Base-by-base conservation (phyloP, 2,329 filamentous ascomycete genomes). In the Grosmannia huntii region DNA sequence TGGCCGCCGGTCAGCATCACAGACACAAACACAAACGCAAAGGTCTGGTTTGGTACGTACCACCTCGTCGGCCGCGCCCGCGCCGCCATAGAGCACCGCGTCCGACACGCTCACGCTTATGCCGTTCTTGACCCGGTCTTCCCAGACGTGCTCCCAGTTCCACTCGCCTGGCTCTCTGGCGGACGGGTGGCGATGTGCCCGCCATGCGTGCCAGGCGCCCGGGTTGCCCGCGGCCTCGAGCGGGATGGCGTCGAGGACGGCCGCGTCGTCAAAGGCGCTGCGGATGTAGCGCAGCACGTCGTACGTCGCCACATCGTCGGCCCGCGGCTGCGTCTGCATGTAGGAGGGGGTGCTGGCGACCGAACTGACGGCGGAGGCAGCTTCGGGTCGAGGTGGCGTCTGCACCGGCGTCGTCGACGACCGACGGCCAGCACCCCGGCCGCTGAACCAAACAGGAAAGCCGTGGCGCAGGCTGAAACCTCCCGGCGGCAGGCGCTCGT, bases 111-210 rank as follows among this genome's bases (percentile, higher is more conserved):
- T 95, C 11, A 81, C 78, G 55, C 85, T 81, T 50, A 96, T 82
- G 21, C 87, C 87, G 69, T 86, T 88, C 70, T 83, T 85, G 1
- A 96, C 91, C 57, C 92, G 81, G 63, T 91, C 86, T 68, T 95
- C 89, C 92, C 92, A 99, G 0, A 97, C 92, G 0, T 92, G 91
- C 66, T 96, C 90, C 92, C 92, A 97, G 68, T 95, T 95, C 92
- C 92, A 97, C 65, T 95, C 51, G 33, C 10, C 27, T 21, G 57
- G 48, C 61, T 59, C 49, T 54, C 36, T 56, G 16, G 21, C 44
- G 14, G 5, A 5, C n/a, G 79, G 65, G 65, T 69, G 73, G 58
- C 85, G 82, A 68, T 92, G 81, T 7, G 87, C 82, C 65, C 84
- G 81, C 92, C 92, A 97, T 5, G 92, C 92, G 72, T 96, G 89